Percentiles rank a stretch among this genome's conserved stretches.
Conservation (phyloP, 2,329 filamentous ascomycete species). For the Neospermospora avenae region DNA sequence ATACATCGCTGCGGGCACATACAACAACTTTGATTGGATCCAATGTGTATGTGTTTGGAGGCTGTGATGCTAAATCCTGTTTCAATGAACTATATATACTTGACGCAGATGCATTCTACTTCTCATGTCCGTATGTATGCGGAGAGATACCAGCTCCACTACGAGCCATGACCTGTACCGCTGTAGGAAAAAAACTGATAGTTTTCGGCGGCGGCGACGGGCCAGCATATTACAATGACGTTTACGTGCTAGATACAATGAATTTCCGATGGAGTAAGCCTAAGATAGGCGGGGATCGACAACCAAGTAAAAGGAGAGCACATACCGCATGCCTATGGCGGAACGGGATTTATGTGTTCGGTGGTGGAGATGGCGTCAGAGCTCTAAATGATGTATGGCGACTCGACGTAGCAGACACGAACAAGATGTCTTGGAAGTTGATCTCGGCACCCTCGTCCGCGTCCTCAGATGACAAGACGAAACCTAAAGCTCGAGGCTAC, state of each 20-base stretch:
- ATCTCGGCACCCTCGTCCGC: slow-evolving; percentile 44
- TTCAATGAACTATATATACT: slow-evolving; percentile 69
- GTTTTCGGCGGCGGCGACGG: slow-evolving; percentile 69
- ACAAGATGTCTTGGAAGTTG: slow-evolving; percentile 66
- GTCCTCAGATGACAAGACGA: slow-evolving; percentile 45
- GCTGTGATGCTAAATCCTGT: slow-evolving; percentile 63
- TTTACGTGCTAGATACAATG: slow-evolving; percentile 68
- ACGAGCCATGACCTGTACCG: slow-evolving; percentile 69
- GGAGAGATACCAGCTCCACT: slow-evolving; percentile 64
- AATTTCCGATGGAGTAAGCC: slow-evolving; percentile 66
- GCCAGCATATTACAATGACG: slow-evolving; percentile 68
- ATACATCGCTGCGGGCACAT: slow-evolving; percentile 62
- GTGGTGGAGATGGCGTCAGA: slow-evolving; percentile 66
- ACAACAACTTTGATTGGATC: slow-evolving; percentile 64
- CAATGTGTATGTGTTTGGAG: slow-evolving; percentile 66
- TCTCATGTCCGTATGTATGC: slow-evolving; percentile 61
- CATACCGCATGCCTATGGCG: slow-evolving; percentile 71
- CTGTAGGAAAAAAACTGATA: slow-evolving; percentile 67
- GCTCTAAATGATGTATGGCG: slow-evolving; percentile 71
- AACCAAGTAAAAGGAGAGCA: slow-evolving; percentile 60
- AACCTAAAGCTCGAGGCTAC: slow-evolving; percentile 64
- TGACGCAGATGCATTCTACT: slow-evolving; percentile 68
- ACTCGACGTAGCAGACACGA: slow-evolving; percentile 63
- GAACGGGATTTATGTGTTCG: slow-evolving; percentile 70
- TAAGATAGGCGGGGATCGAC: slow-evolving; percentile 52